Conservation (phyloP, 768 basidiomycete species). For the Termitomyces sp. region DNA sequence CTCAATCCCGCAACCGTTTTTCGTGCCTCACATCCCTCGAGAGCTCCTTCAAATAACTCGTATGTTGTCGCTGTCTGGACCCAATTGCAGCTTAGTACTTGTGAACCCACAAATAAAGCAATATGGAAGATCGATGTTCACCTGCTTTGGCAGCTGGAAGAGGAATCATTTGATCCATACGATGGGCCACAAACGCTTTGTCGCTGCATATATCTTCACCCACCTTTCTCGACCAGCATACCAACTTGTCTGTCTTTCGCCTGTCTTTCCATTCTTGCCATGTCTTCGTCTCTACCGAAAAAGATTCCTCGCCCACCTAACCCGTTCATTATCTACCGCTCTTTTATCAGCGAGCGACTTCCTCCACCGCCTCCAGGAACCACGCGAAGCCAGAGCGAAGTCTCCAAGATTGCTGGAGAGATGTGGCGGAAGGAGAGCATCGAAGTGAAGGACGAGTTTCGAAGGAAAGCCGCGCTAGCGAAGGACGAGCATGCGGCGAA, state of each 20-base stretch:
- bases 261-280: neutral
- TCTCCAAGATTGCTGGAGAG: neutral
- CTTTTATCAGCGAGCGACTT: neutral
- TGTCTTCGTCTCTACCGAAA: neutral
- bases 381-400: neutral
- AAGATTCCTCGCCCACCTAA: neutral
- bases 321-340: neutral
- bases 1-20: no score
- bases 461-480: neutral
- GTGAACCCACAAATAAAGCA: neutral
- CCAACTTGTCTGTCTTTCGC: neutral
- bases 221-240: neutral
- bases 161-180: neutral
- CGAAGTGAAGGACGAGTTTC: neutral
- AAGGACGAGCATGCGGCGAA: neutral
- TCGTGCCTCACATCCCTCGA: neutral
- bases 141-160: neutral
- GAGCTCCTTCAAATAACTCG: neutral
- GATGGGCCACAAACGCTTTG: neutral
- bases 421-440: neutral
- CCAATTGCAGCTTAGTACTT: no score
- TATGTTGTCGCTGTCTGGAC: no score
- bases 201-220: neutral
- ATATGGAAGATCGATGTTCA: neutral
- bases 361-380: neutral